Base-by-base conservation (phyloP, 257 asterid genomes). In the Lycium ferocissimum region DNA sequence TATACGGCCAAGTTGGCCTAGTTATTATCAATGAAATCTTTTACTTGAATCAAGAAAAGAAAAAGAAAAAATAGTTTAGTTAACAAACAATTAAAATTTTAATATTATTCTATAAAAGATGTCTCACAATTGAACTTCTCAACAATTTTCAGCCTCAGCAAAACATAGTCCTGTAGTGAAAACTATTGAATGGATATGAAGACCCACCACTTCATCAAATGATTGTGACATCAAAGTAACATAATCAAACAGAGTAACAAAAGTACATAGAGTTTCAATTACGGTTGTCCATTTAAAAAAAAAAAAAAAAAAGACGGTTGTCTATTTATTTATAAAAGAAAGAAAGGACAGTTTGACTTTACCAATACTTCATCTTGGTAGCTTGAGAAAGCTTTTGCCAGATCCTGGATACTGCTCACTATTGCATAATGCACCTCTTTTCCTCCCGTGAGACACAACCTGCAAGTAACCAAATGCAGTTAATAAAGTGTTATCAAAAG, bases 351-450 rank as follows among this genome's bases (percentile, higher is more conserved):
- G 9, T 85, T 33, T 80, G 83, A 57, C 82, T 84, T 86, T 92
- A 96, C 99, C 98, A 96, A 85, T 69, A 96, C 99, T 95, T 96
- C 99, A 78, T 95, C 98, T 82, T 93, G 86, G 87, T 95, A 96
- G 91, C 90, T 89, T 85, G 98, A 92, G 88, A 96, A 95, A 63
- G 88, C 94, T 89, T 92, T 96, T 35, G 99, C 97, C 73, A 96
- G 97, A 90, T 96, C 98, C 91, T 95, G 99, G 89, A 96, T 92
- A 90, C 99, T 95, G 94, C 98, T 96, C 83, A 96, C 97, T 67
- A 96, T 92, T 81, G 98, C 99, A 79, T 94, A 83, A 89, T 95
- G 98, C 88, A 96, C 97, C 90, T 93, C 99, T 88, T 91, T 97
- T 63, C 98, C 98, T 84, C 99, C 98, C 13, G 90, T 85, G 87